Base-by-base conservation (phyloP, 2,329 filamentous ascomycete species). In the Gaeumannomyces tritici region DNA sequence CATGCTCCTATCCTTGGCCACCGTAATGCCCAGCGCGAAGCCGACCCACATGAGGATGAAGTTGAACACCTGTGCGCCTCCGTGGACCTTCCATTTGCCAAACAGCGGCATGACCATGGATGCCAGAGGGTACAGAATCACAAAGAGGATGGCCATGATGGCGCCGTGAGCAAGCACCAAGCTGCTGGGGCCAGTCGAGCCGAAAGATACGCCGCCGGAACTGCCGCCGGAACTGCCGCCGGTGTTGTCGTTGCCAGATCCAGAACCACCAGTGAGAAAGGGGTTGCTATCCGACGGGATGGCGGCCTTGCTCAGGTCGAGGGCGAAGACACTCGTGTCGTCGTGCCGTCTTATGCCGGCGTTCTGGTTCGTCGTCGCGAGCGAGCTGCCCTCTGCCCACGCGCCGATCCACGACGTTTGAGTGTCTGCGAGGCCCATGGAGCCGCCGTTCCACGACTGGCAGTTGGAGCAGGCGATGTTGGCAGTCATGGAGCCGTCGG, bases 31-130 rank as follows among this genome's bases (percentile, higher is more conserved):
- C 18, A 87, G 67, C 3, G 75, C 84, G 62, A 89, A 84, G 18
- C 81, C 84, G 15, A 75, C 79, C 77, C 86, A 85, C 80, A 88
- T 84, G 54, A 79, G 72, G 21, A 82, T 63, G 69, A 85, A 83
- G 56, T 78, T 75, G 18, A 86, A 62, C 2, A 76, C 66, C 71
- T 89, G 86, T 73, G 82, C 80, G 12, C 72, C 73, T 8, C 77
- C 83, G 68, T 89, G 86, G n/a, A 84, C 66, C 61, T 79, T 69
- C 81, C 81, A 87, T 58, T 77, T 82, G 57, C 82, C 80, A 8
- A 86, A 65, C 4, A 87, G 65, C 3, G 85, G 83, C 67, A 80
- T 70, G 28, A 77, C 54, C 56, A 80, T 73, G 1, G 77, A 72
- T 56, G 78, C 78, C 21, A 77, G 61, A 2, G 79, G 79, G 66